These are phyloP conservation scores for Allomyces arbusculus DNA, from an alignment of 192 early-diverging fungal genomes.

Conservation along the genomic window DNA sequence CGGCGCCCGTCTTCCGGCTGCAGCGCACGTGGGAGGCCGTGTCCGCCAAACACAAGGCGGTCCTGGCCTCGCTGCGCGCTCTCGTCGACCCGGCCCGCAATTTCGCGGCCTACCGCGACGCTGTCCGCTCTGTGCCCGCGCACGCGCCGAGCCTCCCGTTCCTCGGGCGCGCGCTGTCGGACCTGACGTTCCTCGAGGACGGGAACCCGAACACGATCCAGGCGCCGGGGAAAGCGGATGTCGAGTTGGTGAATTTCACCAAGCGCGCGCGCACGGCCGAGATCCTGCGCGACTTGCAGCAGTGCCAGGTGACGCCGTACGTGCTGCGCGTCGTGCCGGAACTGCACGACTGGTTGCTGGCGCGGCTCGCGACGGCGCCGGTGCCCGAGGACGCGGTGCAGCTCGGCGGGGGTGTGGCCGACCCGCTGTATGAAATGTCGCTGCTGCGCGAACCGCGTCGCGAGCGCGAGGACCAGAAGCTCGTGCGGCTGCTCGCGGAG, in stretches of 20 bases:
- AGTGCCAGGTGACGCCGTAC: slow-evolving; percentile 70
- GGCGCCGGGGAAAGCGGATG: slow-evolving; percentile 5
- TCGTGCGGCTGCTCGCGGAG: slow-evolving; percentile 49
- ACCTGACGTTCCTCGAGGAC: slow-evolving; percentile 68
- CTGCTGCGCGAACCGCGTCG: slow-evolving; percentile 12
- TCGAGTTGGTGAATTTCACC: slow-evolving; percentile 71
- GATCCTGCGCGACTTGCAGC: slow-evolving; percentile 68
- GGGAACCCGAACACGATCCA: slow-evolving; percentile 53
- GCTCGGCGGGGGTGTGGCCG: too few species aligned
- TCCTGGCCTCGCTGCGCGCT: too few species aligned
- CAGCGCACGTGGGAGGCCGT: slow-evolving; percentile 72
- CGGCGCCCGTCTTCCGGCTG: slow-evolving; percentile 68
- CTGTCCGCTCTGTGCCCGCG: too few species aligned
- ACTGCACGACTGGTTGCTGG: slow-evolving; percentile 43
- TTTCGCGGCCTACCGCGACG: too few species aligned
- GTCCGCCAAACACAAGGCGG: neutral
- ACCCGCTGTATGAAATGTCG: too few species aligned
- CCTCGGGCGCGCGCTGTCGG: slow-evolving; percentile 56
- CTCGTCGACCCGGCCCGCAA: too few species aligned
- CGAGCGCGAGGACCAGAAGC: slow-evolving; percentile 64
- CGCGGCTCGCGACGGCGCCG: neutral
- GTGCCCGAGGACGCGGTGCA: neutral
- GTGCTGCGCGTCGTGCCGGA: slow-evolving; percentile 52
- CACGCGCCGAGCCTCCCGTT: slow-evolving; percentile 49
- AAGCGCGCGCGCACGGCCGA: slow-evolving; percentile 73